Percentiles rank a stretch among this genome's conserved stretches.
Conservation (phyloP, 1,139 yeast species). For the Pichia kudriavzevii region DNA sequence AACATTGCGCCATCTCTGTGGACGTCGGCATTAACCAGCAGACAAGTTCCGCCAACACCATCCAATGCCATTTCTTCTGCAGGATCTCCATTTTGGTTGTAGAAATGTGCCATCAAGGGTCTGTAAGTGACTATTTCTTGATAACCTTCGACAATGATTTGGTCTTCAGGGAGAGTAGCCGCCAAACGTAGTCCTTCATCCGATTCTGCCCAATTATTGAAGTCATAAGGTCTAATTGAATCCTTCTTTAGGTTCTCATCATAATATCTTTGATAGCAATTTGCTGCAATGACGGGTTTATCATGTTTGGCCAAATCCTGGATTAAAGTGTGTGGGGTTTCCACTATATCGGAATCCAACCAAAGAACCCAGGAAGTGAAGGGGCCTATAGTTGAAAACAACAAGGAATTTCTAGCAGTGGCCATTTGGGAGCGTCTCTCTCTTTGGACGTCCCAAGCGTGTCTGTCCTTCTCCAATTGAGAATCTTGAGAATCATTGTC, state of each 20-base stretch:
- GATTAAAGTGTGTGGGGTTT: slow-evolving; percentile 71
- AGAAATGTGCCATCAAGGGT: slow-evolving; percentile 89
- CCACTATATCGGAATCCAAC: slow-evolving; percentile 92
- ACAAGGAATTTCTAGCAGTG: slow-evolving; percentile 80
- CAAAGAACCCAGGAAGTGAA: slow-evolving; percentile 91
- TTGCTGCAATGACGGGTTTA: slow-evolving; percentile 83
- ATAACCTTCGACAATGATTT: slow-evolving; percentile 89
- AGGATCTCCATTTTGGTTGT: slow-evolving; percentile 54
- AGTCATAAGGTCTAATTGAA: slow-evolving; percentile 85
- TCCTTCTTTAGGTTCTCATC: slow-evolving; percentile 50
- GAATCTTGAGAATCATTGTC: slow-evolving; percentile 69
- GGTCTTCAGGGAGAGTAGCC: slow-evolving; percentile 66
- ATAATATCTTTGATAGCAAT: slow-evolving; percentile 76
- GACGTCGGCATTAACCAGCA: slow-evolving; percentile 91
- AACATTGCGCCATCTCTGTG: slow-evolving; percentile 99
- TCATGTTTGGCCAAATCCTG: slow-evolving; percentile 86
- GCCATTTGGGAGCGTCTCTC: slow-evolving; percentile 89
- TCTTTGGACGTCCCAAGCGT: slow-evolving; percentile 72
- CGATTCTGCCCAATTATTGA: slow-evolving; percentile 93
- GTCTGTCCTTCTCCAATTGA: slow-evolving; percentile 75
- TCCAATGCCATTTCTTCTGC: slow-evolving; percentile 72
- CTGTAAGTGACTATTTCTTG: slow-evolving; percentile 89
- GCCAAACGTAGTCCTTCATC: slow-evolving; percentile 79
- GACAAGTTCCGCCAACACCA: slow-evolving; percentile 97
- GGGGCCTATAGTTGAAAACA: slow-evolving; percentile 85